Evolutionary conservation across 116 monocot genomes (phyloP).

Genomic region (Cymodocea nodosa): DNA sequence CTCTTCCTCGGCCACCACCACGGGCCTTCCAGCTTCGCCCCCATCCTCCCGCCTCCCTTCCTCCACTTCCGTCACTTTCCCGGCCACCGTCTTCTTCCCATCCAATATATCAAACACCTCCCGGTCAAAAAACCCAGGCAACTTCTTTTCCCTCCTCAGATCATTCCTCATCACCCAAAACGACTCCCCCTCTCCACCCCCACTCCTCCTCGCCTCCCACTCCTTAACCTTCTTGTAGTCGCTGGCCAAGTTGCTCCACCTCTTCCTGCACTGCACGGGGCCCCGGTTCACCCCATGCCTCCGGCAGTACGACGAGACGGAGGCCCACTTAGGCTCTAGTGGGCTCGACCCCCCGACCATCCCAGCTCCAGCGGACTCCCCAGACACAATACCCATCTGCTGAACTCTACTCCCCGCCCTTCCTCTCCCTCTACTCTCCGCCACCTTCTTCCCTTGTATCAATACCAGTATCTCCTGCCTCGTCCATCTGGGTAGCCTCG

Average conservation of each 20-base stretch:
- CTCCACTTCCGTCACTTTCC: constrained; percentile 10
- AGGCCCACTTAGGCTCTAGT: constrained; percentile 88
- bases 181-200: constrained; percentile 22
- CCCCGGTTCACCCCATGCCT: constrained; percentile 76
- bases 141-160: constrained; percentile 58
- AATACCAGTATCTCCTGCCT: constrained; percentile 94
- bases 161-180: constrained; percentile 95
- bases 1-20: constrained; percentile 1
- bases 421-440: constrained; percentile 44
- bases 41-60: constrained; percentile 8
- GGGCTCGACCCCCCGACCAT: constrained; percentile 8
- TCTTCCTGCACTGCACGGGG: constrained; percentile 92
- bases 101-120: constrained; percentile 92
- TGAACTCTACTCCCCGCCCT: constrained; percentile 4
- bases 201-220: constrained; percentile 31
- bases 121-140: constrained; percentile 91
- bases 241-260: constrained; percentile 96
- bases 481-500: constrained; percentile 90
- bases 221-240: constrained; percentile 98
- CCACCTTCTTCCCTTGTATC: constrained; percentile 84
- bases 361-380: background rate
- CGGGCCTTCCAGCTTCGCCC: constrained; percentile 13
- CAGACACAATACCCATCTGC: constrained; percentile 7
- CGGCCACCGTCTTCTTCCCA: constrained; percentile 13
- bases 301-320: constrained; percentile 73